phyloP scores from a whole-genome alignment of 2,329 filamentous ascomycete genomes.

The Cladosporium velox region DNA sequence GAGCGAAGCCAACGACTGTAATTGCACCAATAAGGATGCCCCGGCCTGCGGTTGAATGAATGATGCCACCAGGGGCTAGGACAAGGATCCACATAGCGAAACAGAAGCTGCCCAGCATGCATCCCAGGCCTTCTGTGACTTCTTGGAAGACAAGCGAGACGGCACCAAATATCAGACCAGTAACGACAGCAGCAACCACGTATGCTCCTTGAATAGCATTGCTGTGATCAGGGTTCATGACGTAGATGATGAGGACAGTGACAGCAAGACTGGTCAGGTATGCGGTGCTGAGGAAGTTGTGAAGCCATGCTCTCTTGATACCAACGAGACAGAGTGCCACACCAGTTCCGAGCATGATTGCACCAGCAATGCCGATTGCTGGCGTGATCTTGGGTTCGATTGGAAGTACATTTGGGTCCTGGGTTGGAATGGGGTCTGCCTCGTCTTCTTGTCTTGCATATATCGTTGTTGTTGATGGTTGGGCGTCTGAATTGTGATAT shows the following conservation, averaged over 20 bases:
- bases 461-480: background rate
- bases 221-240: slow-evolving; percentile 77
- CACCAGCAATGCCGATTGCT: slow-evolving; percentile 75
- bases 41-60: slow-evolving; percentile 63
- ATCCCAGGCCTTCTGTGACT: slow-evolving; percentile 80
- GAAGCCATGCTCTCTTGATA: slow-evolving; percentile 75
- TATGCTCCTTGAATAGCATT: slow-evolving; percentile 82
- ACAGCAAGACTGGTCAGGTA: slow-evolving; percentile 73
- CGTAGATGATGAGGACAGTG: slow-evolving; percentile 79
- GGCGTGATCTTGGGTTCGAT: slow-evolving; percentile 75
- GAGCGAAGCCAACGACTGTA: slow-evolving; percentile 65
- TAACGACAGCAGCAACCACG: slow-evolving; percentile 73
- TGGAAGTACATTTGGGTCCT: slow-evolving; percentile 53
- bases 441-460: slow-evolving; percentile 10
- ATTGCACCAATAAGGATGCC: slow-evolving; percentile 76
- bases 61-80: slow-evolving; percentile 72
- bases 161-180: slow-evolving; percentile 73
- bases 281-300: slow-evolving; percentile 77
- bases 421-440: slow-evolving; percentile 5
- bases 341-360: slow-evolving; percentile 74
- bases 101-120: slow-evolving; percentile 82
- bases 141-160: slow-evolving; percentile 78
- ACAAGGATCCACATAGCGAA: slow-evolving; percentile 88
- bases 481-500: background rate
- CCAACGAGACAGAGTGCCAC: slow-evolving; percentile 71